Conservation (phyloP, 108 stramenopile species). For the Nitzschia inconspicua region DNA sequence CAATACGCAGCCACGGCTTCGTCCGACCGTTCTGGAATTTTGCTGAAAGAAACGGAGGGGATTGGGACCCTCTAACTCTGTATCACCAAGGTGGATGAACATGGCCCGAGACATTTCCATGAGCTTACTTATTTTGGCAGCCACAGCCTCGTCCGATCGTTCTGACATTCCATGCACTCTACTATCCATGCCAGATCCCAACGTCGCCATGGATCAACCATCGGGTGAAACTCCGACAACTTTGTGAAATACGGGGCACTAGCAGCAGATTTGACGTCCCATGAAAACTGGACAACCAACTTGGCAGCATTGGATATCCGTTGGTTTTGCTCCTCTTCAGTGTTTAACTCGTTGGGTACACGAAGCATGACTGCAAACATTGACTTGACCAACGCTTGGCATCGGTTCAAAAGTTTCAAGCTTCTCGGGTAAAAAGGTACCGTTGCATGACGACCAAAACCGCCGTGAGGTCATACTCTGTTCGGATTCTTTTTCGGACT, state of each 20-base stretch:
- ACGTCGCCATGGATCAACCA: too few species aligned
- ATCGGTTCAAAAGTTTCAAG: constrained; percentile 53
- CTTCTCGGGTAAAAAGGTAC: constrained; percentile 74
- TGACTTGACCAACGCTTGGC: constrained; percentile 46
- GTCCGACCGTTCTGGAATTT: constrained; percentile 44
- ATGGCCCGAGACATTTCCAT: constrained; percentile 68
- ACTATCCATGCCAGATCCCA: too few species aligned
- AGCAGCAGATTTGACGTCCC: constrained; percentile 68
- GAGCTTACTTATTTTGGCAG: constrained; percentile 56
- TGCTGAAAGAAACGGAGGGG: constrained; percentile 40
- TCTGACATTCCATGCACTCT: constrained; percentile 1
- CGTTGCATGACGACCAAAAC: constrained; percentile 44
- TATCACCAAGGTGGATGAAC: constrained; percentile 58
- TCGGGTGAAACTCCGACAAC: neutral
- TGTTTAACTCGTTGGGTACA: constrained; percentile 5
- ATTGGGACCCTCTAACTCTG: constrained; percentile 32
- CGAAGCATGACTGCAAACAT: constrained; percentile 38
- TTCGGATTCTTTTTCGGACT: constrained; percentile 54
- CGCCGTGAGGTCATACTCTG: constrained; percentile 38
- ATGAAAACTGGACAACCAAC: constrained; percentile 69
- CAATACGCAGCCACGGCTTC: constrained; percentile 50
- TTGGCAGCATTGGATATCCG: constrained; percentile 43
- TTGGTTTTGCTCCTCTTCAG: constrained; percentile 19
- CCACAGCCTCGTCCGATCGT: constrained; percentile 37
- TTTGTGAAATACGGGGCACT: too few species aligned